Conservation (phyloP, 768 basidiomycete genomes). For the Naganishia antarctica region DNA sequence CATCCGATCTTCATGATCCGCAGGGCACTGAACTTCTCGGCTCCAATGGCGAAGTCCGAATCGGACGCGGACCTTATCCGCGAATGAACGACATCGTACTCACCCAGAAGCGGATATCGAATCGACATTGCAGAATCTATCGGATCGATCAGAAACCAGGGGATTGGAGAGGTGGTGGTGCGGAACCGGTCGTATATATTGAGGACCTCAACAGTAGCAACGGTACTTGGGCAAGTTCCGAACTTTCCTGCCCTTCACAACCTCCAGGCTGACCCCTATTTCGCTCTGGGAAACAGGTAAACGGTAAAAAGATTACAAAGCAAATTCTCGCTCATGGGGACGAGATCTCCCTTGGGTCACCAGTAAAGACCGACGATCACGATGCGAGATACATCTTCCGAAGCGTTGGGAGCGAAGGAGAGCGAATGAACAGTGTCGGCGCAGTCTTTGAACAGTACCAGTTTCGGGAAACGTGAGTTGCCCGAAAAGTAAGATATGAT, state of each 20-base stretch:
- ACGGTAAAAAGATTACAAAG: constrained; percentile 58
- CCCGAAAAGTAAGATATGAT: not conserved
- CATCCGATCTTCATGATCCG: not conserved
- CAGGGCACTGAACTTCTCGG: constrained; percentile 17
- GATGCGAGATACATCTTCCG: constrained; percentile 56
- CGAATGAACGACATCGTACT: constrained; percentile 43
- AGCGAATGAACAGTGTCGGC: constrained; percentile 40
- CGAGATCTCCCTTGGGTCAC: constrained; percentile 74
- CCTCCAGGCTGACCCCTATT: not conserved
- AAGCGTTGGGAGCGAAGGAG: constrained; percentile 37
- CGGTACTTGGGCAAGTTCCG: constrained; percentile 58
- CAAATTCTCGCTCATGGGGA: constrained; percentile 69
- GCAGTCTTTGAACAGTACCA: constrained; percentile 51
- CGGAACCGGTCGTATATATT: constrained; percentile 42
- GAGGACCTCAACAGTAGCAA: constrained; percentile 58
- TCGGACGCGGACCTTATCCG: constrained; percentile 41
- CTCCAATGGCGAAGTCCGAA: constrained; percentile 30
- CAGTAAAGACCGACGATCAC: constrained; percentile 52
- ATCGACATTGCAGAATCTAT: constrained; percentile 42
- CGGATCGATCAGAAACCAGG: constrained; percentile 21
- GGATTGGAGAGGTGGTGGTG: constrained; percentile 6
- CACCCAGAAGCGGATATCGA: constrained; percentile 40
- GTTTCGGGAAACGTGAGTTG: constrained; percentile 43
- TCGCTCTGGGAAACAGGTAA: constrained; percentile 56
- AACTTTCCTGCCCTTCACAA: not conserved